Percentiles rank a stretch among this genome's conserved stretches.
phyloP scores from a whole-genome alignment of 495 filamentous ascomycete genomes.

The Penicillium bovifimosum region DNA sequence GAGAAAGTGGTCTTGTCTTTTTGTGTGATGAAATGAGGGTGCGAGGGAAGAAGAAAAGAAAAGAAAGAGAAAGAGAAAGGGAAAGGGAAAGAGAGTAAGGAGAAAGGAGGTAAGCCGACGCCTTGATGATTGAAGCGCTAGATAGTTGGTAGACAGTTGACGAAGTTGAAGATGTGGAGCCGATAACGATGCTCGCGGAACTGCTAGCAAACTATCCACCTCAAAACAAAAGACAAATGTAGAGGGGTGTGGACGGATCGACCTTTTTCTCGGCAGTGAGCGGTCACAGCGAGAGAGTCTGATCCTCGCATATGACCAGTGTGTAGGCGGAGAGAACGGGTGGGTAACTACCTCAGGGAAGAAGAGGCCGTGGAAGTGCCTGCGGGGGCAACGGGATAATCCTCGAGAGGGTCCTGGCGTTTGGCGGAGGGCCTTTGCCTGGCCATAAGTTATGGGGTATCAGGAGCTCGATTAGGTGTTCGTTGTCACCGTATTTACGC shows the following conservation, averaged over 20 bases:
- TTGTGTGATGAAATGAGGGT: constrained; percentile 1
- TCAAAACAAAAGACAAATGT: not conserved
- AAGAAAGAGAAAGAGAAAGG: constrained; percentile 5
- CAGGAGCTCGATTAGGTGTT: constrained; percentile 30
- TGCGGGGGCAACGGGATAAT: constrained; percentile 39
- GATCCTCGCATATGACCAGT: not conserved
- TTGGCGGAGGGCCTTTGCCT: constrained; percentile 44
- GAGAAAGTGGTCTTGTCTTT: constrained; percentile 44
- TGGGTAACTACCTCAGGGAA: constrained; percentile 43
- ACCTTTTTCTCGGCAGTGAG: not conserved
- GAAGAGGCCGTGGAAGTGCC: constrained; percentile 38
- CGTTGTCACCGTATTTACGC: constrained; percentile 40
- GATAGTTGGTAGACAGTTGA: constrained; percentile 7
- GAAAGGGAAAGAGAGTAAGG: constrained; percentile 7
- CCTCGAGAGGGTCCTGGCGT: constrained; percentile 48
- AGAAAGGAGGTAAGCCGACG: too few relatives aligned
- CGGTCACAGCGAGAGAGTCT: not conserved
- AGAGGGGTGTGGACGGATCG: not conserved
- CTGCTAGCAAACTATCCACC: not conserved
- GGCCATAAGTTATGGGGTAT: constrained; percentile 48
- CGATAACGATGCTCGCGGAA: not conserved
- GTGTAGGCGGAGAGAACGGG: constrained; percentile 9
- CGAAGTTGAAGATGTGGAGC: not conserved
- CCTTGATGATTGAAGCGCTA: constrained; percentile 8
- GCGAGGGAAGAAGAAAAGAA: constrained; percentile 1